phyloP scores from a whole-genome alignment of 495 filamentous ascomycete species.

The Lasiosphaeriaceae sp. region DNA sequence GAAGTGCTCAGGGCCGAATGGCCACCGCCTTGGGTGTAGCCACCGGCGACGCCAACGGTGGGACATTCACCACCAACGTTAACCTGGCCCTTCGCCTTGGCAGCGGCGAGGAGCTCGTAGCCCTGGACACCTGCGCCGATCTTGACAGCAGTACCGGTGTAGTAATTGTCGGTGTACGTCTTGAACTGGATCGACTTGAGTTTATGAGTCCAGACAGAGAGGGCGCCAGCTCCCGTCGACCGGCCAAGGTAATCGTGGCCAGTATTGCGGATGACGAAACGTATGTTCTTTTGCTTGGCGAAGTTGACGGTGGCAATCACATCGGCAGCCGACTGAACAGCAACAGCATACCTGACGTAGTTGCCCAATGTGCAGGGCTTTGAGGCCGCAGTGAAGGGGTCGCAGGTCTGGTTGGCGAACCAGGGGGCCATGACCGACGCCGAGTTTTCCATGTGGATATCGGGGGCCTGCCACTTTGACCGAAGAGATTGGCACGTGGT shows the following conservation, averaged over 20 bases:
- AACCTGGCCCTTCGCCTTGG: slow-evolving; percentile 39
- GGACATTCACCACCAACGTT: slow-evolving; percentile 52
- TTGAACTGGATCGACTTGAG: slow-evolving; percentile 45
- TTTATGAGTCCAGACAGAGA: slow-evolving; percentile 50
- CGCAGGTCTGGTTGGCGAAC: slow-evolving; percentile 43
- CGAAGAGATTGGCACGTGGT: slow-evolving; percentile 4
- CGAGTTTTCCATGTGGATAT: slow-evolving; percentile 35
- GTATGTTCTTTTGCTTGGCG: slow-evolving; percentile 39
- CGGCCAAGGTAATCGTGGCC: slow-evolving; percentile 47
- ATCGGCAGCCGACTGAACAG: slow-evolving; percentile 36
- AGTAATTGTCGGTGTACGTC: slow-evolving; percentile 36
- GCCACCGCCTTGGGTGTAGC: slow-evolving; percentile 60
- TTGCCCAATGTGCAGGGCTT: slow-evolving; percentile 52
- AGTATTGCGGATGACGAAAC: slow-evolving; percentile 47
- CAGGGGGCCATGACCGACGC: slow-evolving; percentile 43
- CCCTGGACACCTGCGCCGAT: slow-evolving; percentile 58
- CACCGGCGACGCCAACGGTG: slow-evolving; percentile 50
- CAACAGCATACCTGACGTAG: slow-evolving; percentile 54
- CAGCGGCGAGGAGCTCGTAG: slow-evolving; percentile 46
- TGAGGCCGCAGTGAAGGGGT: slow-evolving; percentile 22
- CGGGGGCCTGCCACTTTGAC: not conserved
- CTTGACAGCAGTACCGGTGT: slow-evolving; percentile 47
- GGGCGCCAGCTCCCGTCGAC: slow-evolving; percentile 48
- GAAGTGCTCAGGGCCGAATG: slow-evolving; percentile 50
- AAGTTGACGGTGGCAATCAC: slow-evolving; percentile 44